phyloP scores from a whole-genome alignment of 257 asterid species.

The Primulina tabacum region DNA sequence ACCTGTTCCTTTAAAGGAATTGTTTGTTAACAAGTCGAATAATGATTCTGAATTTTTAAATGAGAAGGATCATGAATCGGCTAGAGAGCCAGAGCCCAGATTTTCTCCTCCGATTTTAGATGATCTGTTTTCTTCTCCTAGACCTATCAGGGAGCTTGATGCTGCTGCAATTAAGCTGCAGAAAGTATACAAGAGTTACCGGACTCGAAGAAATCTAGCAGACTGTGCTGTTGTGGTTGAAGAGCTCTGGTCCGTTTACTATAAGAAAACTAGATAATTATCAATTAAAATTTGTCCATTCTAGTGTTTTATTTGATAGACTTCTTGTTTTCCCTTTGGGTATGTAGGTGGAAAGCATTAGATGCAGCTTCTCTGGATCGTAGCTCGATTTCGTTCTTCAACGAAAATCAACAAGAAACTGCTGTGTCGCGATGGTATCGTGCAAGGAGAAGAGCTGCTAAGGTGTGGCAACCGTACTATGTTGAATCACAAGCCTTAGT shows the following conservation, averaged over 20 bases:
- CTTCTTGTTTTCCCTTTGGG: neutral
- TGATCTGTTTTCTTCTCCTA: neutral
- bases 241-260: slow-evolving; percentile 42
- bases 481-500: neutral
- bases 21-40: slow-evolving; percentile 25
- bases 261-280: neutral
- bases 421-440: slow-evolving; percentile 65
- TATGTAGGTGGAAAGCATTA: slow-evolving; percentile 66
- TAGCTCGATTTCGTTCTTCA: slow-evolving; percentile 58
- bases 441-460: slow-evolving; percentile 58
- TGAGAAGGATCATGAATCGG: neutral
- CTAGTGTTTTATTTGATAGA: neutral
- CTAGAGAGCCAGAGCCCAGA: neutral
- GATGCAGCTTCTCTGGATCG: slow-evolving; percentile 52
- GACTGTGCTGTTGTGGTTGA: slow-evolving; percentile 50
- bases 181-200: slow-evolving; percentile 48
- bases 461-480: slow-evolving; percentile 30
- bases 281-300: neutral
- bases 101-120: neutral
- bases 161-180: slow-evolving; percentile 45
- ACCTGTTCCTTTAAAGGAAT: slow-evolving; percentile 23
- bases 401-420: slow-evolving; percentile 46
- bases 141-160: slow-evolving; percentile 31
- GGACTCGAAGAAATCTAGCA: slow-evolving; percentile 50
- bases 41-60: slow-evolving; percentile 3